These are phyloP conservation scores for Rhizopus microsporus DNA, from an alignment of 371 early-diverging fungal genomes.

Conservation along the genomic window DNA sequence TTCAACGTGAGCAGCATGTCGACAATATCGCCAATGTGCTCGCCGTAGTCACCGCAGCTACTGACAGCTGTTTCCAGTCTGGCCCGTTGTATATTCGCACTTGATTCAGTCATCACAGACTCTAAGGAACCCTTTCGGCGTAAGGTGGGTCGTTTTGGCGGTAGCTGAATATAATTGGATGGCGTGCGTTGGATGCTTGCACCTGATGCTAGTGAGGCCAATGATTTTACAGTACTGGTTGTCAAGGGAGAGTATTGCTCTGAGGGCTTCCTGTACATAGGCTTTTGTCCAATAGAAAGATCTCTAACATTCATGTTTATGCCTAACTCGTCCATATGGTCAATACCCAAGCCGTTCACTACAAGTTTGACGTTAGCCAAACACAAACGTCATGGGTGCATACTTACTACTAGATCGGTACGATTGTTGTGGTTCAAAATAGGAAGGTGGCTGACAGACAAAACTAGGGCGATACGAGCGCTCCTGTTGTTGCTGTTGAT, in stretches of 20 bases:
- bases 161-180: conserved; percentile 8
- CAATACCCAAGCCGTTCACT: conserved; percentile 35
- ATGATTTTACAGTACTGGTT: conserved; percentile 33
- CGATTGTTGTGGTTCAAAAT: not conserved
- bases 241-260: conserved; percentile 41
- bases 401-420: not conserved
- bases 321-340: conserved; percentile 41
- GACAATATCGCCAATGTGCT: conserved; percentile 41
- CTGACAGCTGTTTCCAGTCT: conserved; percentile 46
- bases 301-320: conserved; percentile 33
- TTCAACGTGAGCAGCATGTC: conserved; percentile 53
- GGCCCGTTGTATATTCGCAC: conserved; percentile 38
- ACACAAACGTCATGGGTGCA: not conserved
- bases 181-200: conserved; percentile 34
- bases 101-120: conserved; percentile 51
- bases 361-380: not conserved
- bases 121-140: conserved; percentile 47
- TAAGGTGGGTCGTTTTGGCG: conserved; percentile 30
- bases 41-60: conserved; percentile 39
- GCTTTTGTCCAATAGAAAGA: conserved; percentile 38
- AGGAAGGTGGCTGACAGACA: not conserved
- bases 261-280: conserved; percentile 17
- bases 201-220: conserved; percentile 45
- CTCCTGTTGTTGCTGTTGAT: conserved; percentile 3
- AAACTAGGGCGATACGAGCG: not conserved